Conservation (phyloP, 257 asterid species). For the Oldenlandia corymbosa region DNA sequence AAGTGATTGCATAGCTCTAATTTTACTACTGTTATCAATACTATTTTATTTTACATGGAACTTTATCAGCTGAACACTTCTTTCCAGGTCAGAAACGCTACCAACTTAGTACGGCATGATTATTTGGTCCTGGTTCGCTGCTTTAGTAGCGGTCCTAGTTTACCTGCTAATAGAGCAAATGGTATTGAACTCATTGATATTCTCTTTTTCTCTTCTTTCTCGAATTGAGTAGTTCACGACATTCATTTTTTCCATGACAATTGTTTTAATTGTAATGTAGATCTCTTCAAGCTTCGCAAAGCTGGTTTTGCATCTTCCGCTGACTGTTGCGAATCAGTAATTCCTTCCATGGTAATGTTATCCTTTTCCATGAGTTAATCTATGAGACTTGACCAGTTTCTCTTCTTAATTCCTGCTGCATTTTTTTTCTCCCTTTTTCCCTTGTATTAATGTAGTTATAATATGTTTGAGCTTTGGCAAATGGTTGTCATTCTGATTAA, state of each 20-base stretch:
- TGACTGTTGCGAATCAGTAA: slow-evolving; percentile 30
- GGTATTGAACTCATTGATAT: slow-evolving; percentile 28
- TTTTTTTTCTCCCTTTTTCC: neutral
- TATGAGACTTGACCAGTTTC: slow-evolving; percentile 3
- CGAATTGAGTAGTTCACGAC: neutral
- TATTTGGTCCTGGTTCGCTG: slow-evolving; percentile 39
- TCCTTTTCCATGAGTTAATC: slow-evolving; percentile 1
- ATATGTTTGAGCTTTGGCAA: slow-evolving; percentile 10
- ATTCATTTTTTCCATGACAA: neutral
- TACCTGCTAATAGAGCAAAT: slow-evolving; percentile 42
- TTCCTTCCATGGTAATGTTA: slow-evolving; percentile 30
- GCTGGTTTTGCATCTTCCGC: slow-evolving; percentile 29
- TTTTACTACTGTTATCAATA: slow-evolving; percentile 1
- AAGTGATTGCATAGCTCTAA: neutral
- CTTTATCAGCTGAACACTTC: slow-evolving; percentile 9
- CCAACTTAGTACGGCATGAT: slow-evolving; percentile 43
- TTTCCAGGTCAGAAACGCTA: slow-evolving; percentile 55
- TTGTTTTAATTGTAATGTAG: slow-evolving; percentile 29
- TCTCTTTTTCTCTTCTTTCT: slow-evolving; percentile 8
- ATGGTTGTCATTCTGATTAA: slow-evolving; percentile 10
- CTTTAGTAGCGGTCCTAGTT: slow-evolving; percentile 44
- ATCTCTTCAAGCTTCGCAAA: slow-evolving; percentile 29
- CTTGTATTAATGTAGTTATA: slow-evolving; percentile 2
- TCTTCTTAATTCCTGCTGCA: slow-evolving; percentile 14
- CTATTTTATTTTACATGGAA: too few relatives aligned